A percentile compares a stretch with the other conserved stretches of the same genome.
phyloP scores from a whole-genome alignment of 495 filamentous ascomycete genomes.

The Penicillium longicatenatum region DNA sequence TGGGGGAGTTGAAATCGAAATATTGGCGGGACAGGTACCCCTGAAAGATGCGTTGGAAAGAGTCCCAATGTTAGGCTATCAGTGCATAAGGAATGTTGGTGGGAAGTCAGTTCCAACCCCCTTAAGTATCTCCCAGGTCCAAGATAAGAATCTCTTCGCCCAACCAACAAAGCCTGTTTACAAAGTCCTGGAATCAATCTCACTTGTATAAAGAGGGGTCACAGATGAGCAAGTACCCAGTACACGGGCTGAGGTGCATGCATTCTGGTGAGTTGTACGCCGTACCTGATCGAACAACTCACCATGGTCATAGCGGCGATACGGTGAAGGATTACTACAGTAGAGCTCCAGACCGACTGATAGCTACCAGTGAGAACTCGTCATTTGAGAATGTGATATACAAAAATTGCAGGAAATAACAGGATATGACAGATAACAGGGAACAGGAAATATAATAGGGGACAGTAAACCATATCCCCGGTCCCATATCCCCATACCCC shows the following conservation, averaged over 20 bases:
- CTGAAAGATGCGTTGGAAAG: neutral
- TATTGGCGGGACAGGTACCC: neutral
- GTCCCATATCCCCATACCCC: neutral
- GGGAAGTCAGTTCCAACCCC: neutral
- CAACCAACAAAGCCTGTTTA: neutral
- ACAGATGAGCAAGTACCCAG: neutral
- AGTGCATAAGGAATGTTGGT: neutral
- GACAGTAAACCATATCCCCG: neutral
- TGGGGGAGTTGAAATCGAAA: neutral
- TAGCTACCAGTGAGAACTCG: neutral
- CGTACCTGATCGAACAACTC: neutral
- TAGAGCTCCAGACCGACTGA: neutral
- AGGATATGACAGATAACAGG: neutral
- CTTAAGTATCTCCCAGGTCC: neutral
- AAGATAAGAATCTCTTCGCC: neutral
- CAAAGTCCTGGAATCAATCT: too few relatives aligned
- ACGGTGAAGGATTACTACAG: neutral
- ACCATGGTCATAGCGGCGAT: neutral
- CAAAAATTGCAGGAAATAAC: neutral
- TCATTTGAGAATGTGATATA: constrained; percentile 3
- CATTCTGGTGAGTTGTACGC: constrained; percentile 4
- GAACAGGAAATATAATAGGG: neutral
- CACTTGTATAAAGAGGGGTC: neutral
- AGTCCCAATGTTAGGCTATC: neutral
- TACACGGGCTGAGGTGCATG: constrained; percentile 4